A percentile compares a stretch with the other conserved stretches of the same genome.
These are phyloP conservation scores for Colletotrichum sp. DNA, from an alignment of 2,329 filamentous ascomycete genomes.

Conservation along the genomic window DNA sequence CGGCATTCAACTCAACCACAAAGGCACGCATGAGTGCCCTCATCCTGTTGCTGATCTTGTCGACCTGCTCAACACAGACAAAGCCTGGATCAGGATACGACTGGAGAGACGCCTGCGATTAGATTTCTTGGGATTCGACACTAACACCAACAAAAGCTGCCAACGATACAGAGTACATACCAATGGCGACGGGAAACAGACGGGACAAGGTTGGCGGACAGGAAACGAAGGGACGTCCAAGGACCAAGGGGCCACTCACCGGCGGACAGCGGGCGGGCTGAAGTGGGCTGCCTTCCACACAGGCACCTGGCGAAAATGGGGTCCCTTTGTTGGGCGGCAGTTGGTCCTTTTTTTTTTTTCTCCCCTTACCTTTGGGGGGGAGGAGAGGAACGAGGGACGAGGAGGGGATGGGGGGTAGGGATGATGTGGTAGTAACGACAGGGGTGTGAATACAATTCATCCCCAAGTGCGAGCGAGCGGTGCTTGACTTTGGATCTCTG, in stretches of 20 bases:
- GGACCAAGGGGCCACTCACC: neutral
- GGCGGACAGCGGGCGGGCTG: neutral
- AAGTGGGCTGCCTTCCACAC: neutral
- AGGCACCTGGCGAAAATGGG: conserved; percentile 3
- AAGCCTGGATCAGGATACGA: neutral
- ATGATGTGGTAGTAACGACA: neutral
- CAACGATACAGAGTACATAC: neutral
- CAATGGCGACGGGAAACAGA: neutral
- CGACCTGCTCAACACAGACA: neutral
- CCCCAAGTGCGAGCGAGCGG: neutral
- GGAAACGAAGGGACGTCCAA: neutral
- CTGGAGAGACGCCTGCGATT: neutral
- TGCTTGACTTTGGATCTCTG: neutral
- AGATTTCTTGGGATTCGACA: neutral
- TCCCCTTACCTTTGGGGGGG: neutral
- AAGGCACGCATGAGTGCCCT: neutral
- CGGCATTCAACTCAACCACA: neutral
- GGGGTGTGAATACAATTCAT: neutral
- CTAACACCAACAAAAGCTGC: neutral
- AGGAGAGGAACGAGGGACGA: neutral
- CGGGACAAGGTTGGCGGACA: neutral
- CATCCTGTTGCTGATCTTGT: neutral
- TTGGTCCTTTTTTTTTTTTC: neutral
- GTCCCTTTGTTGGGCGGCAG: neutral
- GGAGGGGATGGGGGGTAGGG: neutral